Evolutionary conservation across 176 grass and related monocot genomes (phyloP), one percentile per base, ranked within the genome.

Genomic region (Tillandsia fasciculata): DNA sequence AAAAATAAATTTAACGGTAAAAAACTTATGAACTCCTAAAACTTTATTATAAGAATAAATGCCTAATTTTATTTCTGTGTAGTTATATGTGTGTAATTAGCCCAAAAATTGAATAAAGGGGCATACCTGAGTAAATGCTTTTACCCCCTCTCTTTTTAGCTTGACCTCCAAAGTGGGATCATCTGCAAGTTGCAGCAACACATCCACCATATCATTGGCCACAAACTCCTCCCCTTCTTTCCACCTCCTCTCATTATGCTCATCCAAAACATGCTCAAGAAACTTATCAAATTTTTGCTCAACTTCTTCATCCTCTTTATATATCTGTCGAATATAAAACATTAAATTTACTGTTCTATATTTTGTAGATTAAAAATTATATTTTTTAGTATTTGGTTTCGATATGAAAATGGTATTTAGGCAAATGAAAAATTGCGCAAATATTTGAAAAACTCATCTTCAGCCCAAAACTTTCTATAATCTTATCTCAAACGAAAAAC

Each of bases 231-330:
- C 53, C 8, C 86, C 81, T 48, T 89, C 88, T 17, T 15, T 4
- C 1, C 28, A n/a, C 2, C 81, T 75, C 3, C 83, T 80, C 64
- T 87, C 64, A 69, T 74, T 77, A 76, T 96, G 92, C 80, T 91
- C 86, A 51, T 96, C 81, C 0, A 96, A 69, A 7, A 91, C 92
- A 48, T 92, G 88, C 28, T 96, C 92, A 3, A 96, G 77, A 79
- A 96, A 92, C n/a, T 76, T 53, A 14, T 96, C 88, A 28, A 91
- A 91, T 76, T 82, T 80, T 82, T 84, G 76, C 85, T 64, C 8
- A 96, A 33, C 65, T 72, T 91, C 87, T 96, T 96, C 88, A 91
- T 96, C 78, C 88, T 26, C 86, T 23, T 82, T 67, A 96, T 82
- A 61, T 96, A 96, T 11, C 91, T 88, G 12, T 67, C 11, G 14